Percentiles rank a stretch among this genome's conserved stretches.
These are phyloP conservation scores for Anethum foeniculum DNA, from an alignment of 140 eudicot genomes.

Conservation along the genomic window DNA sequence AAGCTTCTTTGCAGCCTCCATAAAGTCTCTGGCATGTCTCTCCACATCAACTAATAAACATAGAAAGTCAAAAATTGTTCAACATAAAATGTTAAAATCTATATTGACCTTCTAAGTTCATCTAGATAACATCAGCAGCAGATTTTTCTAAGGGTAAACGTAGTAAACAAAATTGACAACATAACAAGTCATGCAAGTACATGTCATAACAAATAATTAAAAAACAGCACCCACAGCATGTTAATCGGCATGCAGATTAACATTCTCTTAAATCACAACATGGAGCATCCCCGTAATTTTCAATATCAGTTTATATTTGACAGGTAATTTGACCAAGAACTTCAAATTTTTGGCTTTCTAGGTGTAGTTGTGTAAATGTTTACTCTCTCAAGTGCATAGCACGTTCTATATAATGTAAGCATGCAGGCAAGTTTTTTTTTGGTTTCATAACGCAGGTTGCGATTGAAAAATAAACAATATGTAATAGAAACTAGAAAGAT, in stretches of 20 bases:
- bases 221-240: background rate
- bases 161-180: background rate
- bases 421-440: background rate
- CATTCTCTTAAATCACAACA: background rate
- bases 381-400: background rate
- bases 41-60: constrained; percentile 78
- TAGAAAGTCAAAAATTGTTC: background rate
- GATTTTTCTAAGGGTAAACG: background rate
- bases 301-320: background rate
- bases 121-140: background rate
- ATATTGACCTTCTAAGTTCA: background rate
- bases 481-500: background rate
- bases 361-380: background rate
- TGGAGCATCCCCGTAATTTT: background rate
- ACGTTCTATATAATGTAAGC: background rate
- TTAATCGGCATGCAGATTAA: background rate
- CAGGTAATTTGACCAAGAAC: background rate
- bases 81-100: background rate
- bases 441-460: background rate
- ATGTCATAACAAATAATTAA: background rate
- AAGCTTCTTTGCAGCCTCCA: constrained; percentile 96
- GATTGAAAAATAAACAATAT: background rate
- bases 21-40: constrained; percentile 96
- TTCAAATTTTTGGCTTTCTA: background rate
- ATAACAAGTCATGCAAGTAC: background rate